Percentiles rank a stretch among this genome's conserved stretches.
Evolutionary conservation across 345 rosid genomes (phyloP).

Genomic region (Acer saccharum): DNA sequence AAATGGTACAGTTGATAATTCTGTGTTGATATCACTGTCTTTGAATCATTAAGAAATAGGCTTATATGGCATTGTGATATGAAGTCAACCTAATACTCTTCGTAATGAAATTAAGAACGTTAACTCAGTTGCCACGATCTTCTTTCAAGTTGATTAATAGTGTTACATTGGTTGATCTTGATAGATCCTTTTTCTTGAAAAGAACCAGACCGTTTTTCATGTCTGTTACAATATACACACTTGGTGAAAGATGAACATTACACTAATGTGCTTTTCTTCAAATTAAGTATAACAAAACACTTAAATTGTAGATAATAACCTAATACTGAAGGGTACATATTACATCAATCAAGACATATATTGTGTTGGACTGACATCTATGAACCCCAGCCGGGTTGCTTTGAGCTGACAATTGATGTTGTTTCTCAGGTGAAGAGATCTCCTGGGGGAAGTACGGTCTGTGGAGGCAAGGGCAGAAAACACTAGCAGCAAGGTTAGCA

Average conservation of each 20-base stretch:
- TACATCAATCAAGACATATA: neutral
- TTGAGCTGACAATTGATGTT: conserved; percentile 3
- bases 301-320: neutral
- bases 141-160: neutral
- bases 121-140: neutral
- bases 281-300: neutral
- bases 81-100: neutral
- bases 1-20: neutral
- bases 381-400: neutral
- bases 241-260: neutral
- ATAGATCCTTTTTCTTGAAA: neutral
- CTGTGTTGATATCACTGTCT: neutral
- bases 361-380: no score
- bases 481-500: conserved; percentile 55
- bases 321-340: no score
- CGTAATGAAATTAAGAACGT: no score
- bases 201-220: neutral
- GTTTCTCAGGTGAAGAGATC: conserved; percentile 41
- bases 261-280: neutral
- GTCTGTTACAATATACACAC: neutral
- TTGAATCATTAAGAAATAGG: neutral
- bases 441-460: conserved; percentile 42
- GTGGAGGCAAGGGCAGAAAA: conserved; percentile 76
- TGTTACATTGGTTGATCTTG: neutral
- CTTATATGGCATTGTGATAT: neutral